Evolutionary conservation across 2,329 filamentous ascomycete genomes (phyloP).

Genomic region (Ophiostoma piceae): DNA sequence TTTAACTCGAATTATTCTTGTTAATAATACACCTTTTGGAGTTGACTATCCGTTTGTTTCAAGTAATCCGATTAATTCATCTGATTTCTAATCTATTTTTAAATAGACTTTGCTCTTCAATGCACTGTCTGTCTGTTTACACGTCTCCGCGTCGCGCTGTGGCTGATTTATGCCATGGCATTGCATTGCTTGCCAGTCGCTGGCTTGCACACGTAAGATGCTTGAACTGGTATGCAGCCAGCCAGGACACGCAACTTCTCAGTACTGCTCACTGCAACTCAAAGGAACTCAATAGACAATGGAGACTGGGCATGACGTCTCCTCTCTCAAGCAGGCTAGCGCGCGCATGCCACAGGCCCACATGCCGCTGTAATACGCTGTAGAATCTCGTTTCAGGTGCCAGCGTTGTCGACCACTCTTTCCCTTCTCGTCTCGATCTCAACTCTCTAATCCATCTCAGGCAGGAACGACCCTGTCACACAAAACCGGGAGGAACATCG

Average conservation of each 20-base stretch:
- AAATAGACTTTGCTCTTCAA: not conserved
- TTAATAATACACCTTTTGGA: too few species aligned
- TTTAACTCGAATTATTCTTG: too few species aligned
- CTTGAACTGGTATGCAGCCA: not conserved
- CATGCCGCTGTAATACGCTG: not conserved
- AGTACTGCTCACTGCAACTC: not conserved
- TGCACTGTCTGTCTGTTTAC: not conserved
- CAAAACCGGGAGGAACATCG: constrained; percentile 14
- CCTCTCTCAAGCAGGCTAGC: not conserved
- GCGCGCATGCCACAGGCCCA: constrained; percentile 7
- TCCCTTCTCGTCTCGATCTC: not conserved
- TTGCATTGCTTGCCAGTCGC: not conserved
- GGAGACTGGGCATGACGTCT: not conserved
- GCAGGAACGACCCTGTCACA: not conserved
- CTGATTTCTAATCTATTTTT: constrained; percentile 11
- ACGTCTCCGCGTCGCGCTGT: constrained; percentile 14
- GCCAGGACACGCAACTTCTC: not conserved
- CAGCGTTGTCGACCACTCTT: not conserved
- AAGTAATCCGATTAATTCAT: not conserved
- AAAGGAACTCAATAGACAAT: too few species aligned
- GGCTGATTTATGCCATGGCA: constrained; percentile 11
- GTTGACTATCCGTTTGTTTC: not conserved
- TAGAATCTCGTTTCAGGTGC: constrained; percentile 2
- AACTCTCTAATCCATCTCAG: too few species aligned
- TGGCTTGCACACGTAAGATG: constrained; percentile 12